Percentiles rank a stretch among this genome's conserved stretches.
These are phyloP conservation scores for Aspergillus terreus DNA, from an alignment of 2,329 filamentous ascomycete species.

Conservation along the genomic window DNA sequence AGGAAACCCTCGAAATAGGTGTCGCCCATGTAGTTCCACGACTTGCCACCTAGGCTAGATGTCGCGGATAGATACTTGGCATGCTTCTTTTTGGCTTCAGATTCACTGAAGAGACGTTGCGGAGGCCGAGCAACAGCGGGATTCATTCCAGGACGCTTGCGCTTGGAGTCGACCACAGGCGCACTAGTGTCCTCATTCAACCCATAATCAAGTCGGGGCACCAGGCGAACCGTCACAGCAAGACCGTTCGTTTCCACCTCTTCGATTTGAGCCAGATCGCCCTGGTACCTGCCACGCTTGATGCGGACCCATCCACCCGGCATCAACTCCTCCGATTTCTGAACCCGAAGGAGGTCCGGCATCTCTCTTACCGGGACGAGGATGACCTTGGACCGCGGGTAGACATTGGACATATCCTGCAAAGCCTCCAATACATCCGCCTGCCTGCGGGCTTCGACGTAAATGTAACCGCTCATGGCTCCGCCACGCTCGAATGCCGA, in stretches of 20 bases:
- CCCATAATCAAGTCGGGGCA: slow-evolving; percentile 90
- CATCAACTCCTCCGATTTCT: slow-evolving; percentile 78
- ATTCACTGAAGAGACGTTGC: slow-evolving; percentile 86
- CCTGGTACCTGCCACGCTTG: slow-evolving; percentile 74
- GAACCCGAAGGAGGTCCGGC: slow-evolving; percentile 88
- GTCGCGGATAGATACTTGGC: slow-evolving; percentile 57
- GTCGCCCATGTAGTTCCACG: slow-evolving; percentile 81
- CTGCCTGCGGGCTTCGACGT: slow-evolving; percentile 85
- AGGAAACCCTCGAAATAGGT: slow-evolving; percentile 91
- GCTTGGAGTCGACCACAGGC: slow-evolving; percentile 61
- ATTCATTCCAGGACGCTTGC: slow-evolving; percentile 64
- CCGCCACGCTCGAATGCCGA: slow-evolving; percentile 87
- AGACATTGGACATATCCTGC: slow-evolving; percentile 83
- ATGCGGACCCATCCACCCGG: slow-evolving; percentile 91
- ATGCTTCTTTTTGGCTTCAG: slow-evolving; percentile 86
- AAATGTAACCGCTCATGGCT: slow-evolving; percentile 90
- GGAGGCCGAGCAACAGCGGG: slow-evolving; percentile 68
- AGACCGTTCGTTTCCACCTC: slow-evolving; percentile 91
- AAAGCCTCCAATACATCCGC: slow-evolving; percentile 80
- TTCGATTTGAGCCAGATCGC: slow-evolving; percentile 86
- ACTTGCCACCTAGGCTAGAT: slow-evolving; percentile 58
- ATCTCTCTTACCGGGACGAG: slow-evolving; percentile 95
- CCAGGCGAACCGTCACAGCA: slow-evolving; percentile 79
- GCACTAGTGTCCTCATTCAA: slow-evolving; percentile 70
- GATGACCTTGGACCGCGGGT: slow-evolving; percentile 79